A percentile compares a stretch with the other conserved stretches of the same genome.
Conservation (phyloP, 2,329 filamentous ascomycete species). For the Penicillium sp. region DNA sequence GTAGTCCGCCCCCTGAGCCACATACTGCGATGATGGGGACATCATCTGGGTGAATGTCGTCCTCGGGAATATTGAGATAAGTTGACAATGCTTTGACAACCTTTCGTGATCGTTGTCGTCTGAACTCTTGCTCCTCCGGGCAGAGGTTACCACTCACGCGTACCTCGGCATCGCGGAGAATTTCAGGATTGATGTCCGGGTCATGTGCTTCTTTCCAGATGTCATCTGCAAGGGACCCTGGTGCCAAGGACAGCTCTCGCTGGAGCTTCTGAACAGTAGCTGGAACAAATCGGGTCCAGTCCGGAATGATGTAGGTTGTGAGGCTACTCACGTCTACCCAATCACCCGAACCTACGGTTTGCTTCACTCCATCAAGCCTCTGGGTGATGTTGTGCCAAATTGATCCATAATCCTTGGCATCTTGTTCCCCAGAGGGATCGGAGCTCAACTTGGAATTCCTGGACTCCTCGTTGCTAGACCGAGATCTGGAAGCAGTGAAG, state of each 20-base stretch:
- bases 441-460: not conserved
- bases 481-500: constrained; percentile 25
- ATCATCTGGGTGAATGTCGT: constrained; percentile 87
- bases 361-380: constrained; percentile 43
- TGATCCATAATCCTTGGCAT: constrained; percentile 32
- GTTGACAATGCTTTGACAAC: constrained; percentile 73
- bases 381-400: constrained; percentile 55
- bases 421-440: constrained; percentile 13
- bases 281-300: constrained; percentile 78
- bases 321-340: constrained; percentile 56
- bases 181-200: constrained; percentile 80
- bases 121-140: constrained; percentile 75
- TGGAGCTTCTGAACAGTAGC: constrained; percentile 80
- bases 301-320: constrained; percentile 72
- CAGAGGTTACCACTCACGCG: constrained; percentile 81
- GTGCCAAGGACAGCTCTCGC: constrained; percentile 80
- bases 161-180: constrained; percentile 76
- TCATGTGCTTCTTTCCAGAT: constrained; percentile 93
- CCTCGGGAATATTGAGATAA: constrained; percentile 76
- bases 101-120: constrained; percentile 66
- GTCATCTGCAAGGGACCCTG: constrained; percentile 85
- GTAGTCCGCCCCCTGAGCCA: constrained; percentile 86
- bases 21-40: constrained; percentile 92
- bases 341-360: constrained; percentile 43
- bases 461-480: constrained; percentile 13